phyloP scores from a whole-genome alignment of 768 basidiomycete genomes.

The Termitomyces sp. region DNA sequence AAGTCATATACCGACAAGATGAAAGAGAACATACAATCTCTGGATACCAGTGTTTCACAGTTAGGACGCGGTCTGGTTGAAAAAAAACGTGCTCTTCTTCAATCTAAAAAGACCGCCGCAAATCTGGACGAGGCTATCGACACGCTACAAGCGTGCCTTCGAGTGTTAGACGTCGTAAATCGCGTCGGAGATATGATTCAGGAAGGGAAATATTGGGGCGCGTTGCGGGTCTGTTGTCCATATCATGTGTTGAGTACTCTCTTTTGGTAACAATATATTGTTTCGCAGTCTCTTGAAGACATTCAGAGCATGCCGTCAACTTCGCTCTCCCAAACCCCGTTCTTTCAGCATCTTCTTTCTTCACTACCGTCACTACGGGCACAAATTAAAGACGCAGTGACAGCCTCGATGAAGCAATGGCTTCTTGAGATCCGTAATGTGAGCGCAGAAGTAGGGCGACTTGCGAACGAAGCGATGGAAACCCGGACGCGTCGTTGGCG shows the following conservation, averaged over 20 bases:
- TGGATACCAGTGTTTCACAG: slow-evolving; percentile 85
- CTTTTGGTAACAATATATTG: slow-evolving; percentile 24
- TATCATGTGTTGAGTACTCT: slow-evolving; percentile 23
- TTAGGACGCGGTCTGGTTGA: slow-evolving; percentile 85
- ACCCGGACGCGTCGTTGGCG: slow-evolving; percentile 78
- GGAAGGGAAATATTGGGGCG: slow-evolving; percentile 95
- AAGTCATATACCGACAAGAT: slow-evolving; percentile 95
- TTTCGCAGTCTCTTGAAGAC: slow-evolving; percentile 83
- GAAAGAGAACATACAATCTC: slow-evolving; percentile 81
- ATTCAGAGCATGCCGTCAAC: slow-evolving; percentile 87
- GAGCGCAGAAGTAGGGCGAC: slow-evolving; percentile 76
- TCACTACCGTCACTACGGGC: slow-evolving; percentile 86
- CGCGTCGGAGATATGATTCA: slow-evolving; percentile 91
- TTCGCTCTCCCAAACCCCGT: slow-evolving; percentile 85
- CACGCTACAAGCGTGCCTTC: slow-evolving; percentile 86
- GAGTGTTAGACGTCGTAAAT: slow-evolving; percentile 88
- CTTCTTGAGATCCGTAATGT: slow-evolving; percentile 89
- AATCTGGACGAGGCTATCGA: slow-evolving; percentile 98
- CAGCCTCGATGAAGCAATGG: slow-evolving; percentile 95
- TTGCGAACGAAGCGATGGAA: slow-evolving; percentile 91
- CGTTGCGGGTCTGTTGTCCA: slow-evolving; percentile 71
- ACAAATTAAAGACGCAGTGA: slow-evolving; percentile 91
- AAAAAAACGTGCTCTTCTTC: slow-evolving; percentile 87
- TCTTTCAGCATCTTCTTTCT: slow-evolving; percentile 87
- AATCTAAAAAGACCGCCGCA: slow-evolving; percentile 87